Conservation (phyloP, 2,329 filamentous ascomycete species). For the Beauveria pseudobassiana region DNA sequence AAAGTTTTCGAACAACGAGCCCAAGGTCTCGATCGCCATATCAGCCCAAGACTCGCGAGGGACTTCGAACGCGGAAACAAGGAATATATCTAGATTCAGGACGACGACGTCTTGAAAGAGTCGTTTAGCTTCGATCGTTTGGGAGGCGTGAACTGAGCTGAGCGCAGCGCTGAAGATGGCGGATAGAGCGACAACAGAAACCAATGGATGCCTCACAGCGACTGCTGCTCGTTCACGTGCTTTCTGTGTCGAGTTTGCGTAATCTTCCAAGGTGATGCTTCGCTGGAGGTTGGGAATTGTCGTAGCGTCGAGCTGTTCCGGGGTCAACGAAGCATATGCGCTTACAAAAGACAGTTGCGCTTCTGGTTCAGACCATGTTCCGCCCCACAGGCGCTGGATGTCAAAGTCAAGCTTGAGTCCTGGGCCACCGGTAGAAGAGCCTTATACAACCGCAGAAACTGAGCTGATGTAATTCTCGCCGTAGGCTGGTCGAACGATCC, state of each 20-base stretch:
- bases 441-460: slow-evolving; percentile 76
- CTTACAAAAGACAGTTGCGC: slow-evolving; percentile 91
- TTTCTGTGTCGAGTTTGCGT: slow-evolving; percentile 39
- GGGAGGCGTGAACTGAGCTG: slow-evolving; percentile 52
- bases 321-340: slow-evolving; percentile 70
- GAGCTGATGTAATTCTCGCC: slow-evolving; percentile 65
- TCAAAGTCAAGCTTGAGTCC: slow-evolving; percentile 52
- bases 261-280: slow-evolving; percentile 61
- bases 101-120: slow-evolving; percentile 61
- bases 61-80: slow-evolving; percentile 70
- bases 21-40: slow-evolving; percentile 67
- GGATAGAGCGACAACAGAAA: slow-evolving; percentile 77
- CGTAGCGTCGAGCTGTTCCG: slow-evolving; percentile 72
- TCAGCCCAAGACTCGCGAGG: slow-evolving; percentile 65
- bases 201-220: slow-evolving; percentile 77
- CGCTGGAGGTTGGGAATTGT: slow-evolving; percentile 75
- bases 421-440: slow-evolving; percentile 66
- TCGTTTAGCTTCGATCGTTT: slow-evolving; percentile 55
- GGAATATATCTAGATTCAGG: slow-evolving; percentile 70
- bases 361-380: slow-evolving; percentile 76
- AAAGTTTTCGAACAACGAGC: slow-evolving; percentile 75
- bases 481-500: slow-evolving; percentile 73
- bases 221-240: slow-evolving; percentile 46
- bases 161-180: slow-evolving; percentile 60
- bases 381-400: slow-evolving; percentile 85